phyloP scores from a whole-genome alignment of 352 stramenopile species.

The Phytophthora pistaciae region DNA sequence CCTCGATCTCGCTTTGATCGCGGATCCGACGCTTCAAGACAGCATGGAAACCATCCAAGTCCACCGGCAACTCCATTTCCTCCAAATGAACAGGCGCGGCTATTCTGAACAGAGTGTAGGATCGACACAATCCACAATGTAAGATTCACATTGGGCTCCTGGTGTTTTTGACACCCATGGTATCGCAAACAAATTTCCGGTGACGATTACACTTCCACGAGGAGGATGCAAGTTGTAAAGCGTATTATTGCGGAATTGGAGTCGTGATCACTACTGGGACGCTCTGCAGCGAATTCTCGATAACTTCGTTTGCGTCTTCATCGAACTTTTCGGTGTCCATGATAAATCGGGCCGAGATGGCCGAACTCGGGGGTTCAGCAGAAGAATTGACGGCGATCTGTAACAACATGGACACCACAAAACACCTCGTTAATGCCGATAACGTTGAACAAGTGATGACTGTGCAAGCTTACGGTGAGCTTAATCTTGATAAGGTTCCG shows the following conservation, averaged over 20 bases:
- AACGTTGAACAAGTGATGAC: not conserved
- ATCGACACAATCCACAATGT: not conserved
- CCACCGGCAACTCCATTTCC: slow-evolving; percentile 47
- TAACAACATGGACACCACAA: slow-evolving; percentile 3
- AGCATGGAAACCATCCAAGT: slow-evolving; percentile 58
- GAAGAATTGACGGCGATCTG: slow-evolving; percentile 30
- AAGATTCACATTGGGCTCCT: not conserved
- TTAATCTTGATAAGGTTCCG: slow-evolving; percentile 70
- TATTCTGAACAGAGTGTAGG: slow-evolving; percentile 13
- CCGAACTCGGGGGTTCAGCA: not conserved
- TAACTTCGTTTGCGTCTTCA: slow-evolving; percentile 61
- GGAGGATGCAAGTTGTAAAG: not conserved
- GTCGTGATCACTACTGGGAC: slow-evolving; percentile 62
- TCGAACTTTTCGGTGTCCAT: slow-evolving; percentile 78
- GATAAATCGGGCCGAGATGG: slow-evolving; percentile 52
- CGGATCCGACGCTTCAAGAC: slow-evolving; percentile 65
- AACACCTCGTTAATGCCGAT: not conserved
- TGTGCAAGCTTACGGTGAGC: slow-evolving; percentile 39
- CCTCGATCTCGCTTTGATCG: slow-evolving; percentile 65
- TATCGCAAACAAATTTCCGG: not conserved
- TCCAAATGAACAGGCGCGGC: slow-evolving; percentile 28
- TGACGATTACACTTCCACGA: not conserved
- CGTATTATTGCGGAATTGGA: slow-evolving; percentile 30
- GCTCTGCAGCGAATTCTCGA: slow-evolving; percentile 64
- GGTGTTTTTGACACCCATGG: not conserved